phyloP scores from a whole-genome alignment of 2,329 filamentous ascomycete genomes.

The Fusarium tjaetaba region DNA sequence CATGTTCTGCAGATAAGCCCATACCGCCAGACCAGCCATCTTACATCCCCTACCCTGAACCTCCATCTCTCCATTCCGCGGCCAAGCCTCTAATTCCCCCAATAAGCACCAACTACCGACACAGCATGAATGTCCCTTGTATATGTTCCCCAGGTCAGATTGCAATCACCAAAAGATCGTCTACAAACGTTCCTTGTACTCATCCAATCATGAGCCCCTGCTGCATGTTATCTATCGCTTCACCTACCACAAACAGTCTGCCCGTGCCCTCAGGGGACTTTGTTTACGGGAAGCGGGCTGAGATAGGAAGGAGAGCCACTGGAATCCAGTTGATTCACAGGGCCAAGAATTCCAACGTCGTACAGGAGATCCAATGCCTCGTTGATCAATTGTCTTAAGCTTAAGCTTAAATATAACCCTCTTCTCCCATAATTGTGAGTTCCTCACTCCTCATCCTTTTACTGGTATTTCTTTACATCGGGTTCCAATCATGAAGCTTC shows the following conservation, averaged over 20 bases:
- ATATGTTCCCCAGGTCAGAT: not conserved
- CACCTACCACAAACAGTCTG: slow-evolving; percentile 32
- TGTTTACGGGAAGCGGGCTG: slow-evolving; percentile 8
- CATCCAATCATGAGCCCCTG: slow-evolving; percentile 20
- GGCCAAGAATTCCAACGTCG: not conserved
- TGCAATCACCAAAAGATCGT: slow-evolving; percentile 6
- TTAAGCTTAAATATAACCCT: slow-evolving; percentile 26
- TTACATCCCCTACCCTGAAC: slow-evolving; percentile 16
- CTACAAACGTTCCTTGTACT: slow-evolving; percentile 19
- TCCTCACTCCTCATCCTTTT: not conserved
- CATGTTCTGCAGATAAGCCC: not conserved
- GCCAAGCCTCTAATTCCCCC: not conserved
- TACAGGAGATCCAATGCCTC: not conserved
- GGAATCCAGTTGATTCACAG: not conserved
- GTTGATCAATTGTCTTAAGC: not conserved
- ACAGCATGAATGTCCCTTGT: not conserved
- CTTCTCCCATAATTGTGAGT: not conserved
- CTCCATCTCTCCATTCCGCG: not conserved
- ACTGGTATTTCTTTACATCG: not conserved
- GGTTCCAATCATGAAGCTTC: slow-evolving; percentile 44
- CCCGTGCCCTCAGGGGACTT: slow-evolving; percentile 6
- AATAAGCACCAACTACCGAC: not conserved
- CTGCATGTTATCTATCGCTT: slow-evolving; percentile 18
- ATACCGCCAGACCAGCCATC: not conserved
- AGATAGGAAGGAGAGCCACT: slow-evolving; percentile 34